Conservation (phyloP, 2,329 filamentous ascomycete species). For the Trichoderma aggressivum region DNA sequence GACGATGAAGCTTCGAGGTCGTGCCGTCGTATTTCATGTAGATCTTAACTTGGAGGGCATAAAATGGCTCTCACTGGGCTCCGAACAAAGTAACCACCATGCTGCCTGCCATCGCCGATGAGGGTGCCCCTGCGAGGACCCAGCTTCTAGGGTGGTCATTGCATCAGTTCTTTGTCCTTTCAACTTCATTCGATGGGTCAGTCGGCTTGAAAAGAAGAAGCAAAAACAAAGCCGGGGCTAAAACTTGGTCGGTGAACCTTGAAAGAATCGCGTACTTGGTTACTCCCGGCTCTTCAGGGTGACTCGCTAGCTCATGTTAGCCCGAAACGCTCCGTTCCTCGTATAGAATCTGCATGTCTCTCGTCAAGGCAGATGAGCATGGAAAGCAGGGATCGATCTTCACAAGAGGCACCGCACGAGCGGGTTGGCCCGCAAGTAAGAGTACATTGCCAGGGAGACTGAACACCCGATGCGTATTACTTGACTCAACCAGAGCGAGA, state of each 20-base stretch:
- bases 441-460: conserved; percentile 18
- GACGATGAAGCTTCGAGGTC: background rate
- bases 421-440: background rate
- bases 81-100: background rate
- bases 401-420: background rate
- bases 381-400: conserved; percentile 7
- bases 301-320: background rate
- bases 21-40: background rate
- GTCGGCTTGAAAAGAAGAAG: background rate
- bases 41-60: background rate
- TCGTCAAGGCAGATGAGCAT: background rate
- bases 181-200: background rate
- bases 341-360: background rate
- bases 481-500: conserved; percentile 20
- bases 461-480: conserved; percentile 15
- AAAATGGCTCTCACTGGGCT: background rate
- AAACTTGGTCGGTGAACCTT: background rate
- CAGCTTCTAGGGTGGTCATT: background rate
- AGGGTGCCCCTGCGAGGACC: background rate
- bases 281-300: background rate
- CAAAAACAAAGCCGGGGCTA: background rate
- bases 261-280: background rate
- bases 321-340: background rate
- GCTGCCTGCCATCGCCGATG: background rate
- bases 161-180: background rate